Conservation (phyloP, 495 filamentous ascomycete species). For the Gamarada debralockiae region DNA sequence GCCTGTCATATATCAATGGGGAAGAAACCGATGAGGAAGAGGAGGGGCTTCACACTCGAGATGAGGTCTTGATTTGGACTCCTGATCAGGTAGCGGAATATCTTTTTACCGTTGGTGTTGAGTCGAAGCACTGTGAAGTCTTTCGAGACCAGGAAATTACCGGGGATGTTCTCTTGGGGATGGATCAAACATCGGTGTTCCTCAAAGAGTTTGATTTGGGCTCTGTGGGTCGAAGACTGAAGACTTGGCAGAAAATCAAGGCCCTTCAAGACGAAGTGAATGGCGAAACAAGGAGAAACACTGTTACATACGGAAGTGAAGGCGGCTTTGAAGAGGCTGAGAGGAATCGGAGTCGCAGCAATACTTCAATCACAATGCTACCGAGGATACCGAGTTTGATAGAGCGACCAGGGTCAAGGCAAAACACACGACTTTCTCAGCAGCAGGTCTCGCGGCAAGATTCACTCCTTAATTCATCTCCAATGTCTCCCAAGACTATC, state of each 20-base stretch:
- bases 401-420: constrained; percentile 32
- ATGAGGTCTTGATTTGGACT: constrained; percentile 70
- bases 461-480: constrained; percentile 4
- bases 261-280: constrained; percentile 78
- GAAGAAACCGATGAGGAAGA: constrained; percentile 80
- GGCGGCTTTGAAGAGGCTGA: constrained; percentile 40
- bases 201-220: constrained; percentile 95
- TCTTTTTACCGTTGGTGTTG: constrained; percentile 75
- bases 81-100: constrained; percentile 79
- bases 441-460: constrained; percentile 13
- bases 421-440: constrained; percentile 19
- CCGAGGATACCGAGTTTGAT: constrained; percentile 58
- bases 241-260: constrained; percentile 95
- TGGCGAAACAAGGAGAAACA: constrained; percentile 40
- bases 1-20: constrained; percentile 85
- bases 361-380: constrained; percentile 42
- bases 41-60: constrained; percentile 52
- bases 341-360: constrained; percentile 32
- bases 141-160: constrained; percentile 96
- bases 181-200: constrained; percentile 90
- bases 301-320: constrained; percentile 47
- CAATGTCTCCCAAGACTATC: constrained; percentile 12
- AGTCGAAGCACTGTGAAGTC: constrained; percentile 81
- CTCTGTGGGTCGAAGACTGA: constrained; percentile 79
- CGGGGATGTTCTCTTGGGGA: constrained; percentile 86